phyloP scores from a whole-genome alignment of 1,284 basidiomycete species.

The Marasmius oreades region DNA sequence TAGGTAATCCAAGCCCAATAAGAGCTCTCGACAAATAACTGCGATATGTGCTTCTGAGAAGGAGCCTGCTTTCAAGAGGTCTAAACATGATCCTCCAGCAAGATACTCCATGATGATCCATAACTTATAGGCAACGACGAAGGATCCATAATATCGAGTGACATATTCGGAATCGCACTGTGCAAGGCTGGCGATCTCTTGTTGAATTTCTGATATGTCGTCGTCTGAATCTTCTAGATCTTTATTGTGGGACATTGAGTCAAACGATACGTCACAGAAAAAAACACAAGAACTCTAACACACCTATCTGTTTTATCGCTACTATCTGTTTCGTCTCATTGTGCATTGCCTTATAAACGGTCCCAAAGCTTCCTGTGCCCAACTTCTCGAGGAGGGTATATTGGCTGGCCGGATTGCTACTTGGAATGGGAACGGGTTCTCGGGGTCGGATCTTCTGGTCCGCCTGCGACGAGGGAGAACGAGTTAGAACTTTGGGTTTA shows the following conservation, averaged over 20 bases:
- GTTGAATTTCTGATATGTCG: conserved; percentile 96
- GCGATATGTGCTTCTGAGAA: conserved; percentile 94
- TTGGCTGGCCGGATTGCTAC: conserved; percentile 78
- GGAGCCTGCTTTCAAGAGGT: conserved; percentile 87
- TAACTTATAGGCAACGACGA: conserved; percentile 94
- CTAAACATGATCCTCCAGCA: conserved; percentile 96
- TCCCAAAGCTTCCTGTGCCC: conserved; percentile 96
- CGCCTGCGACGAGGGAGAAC: conserved; percentile 44
- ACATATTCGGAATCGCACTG: conserved; percentile 96
- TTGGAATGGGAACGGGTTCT: conserved; percentile 67
- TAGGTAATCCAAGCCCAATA: conserved; percentile 93
- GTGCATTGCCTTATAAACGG: conserved; percentile 96
- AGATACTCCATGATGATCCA: conserved; percentile 99
- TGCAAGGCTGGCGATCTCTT: conserved; percentile 94
- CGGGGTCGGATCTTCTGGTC: conserved; percentile 38
- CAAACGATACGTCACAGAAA: background rate
- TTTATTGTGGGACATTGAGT: conserved; percentile 24
- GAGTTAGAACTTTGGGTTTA: conserved; percentile 42
- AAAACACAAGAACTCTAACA: conserved; percentile 12
- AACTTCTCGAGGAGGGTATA: conserved; percentile 94
- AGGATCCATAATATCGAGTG: conserved; percentile 95
- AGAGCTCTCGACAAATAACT: conserved; percentile 88
- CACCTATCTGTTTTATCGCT: conserved; percentile 97
- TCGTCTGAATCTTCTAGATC: conserved; percentile 90
- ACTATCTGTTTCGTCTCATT: conserved; percentile 92